phyloP scores from a whole-genome alignment of 805 yeast genomes.

The Starmerella ratchasimensis region DNA sequence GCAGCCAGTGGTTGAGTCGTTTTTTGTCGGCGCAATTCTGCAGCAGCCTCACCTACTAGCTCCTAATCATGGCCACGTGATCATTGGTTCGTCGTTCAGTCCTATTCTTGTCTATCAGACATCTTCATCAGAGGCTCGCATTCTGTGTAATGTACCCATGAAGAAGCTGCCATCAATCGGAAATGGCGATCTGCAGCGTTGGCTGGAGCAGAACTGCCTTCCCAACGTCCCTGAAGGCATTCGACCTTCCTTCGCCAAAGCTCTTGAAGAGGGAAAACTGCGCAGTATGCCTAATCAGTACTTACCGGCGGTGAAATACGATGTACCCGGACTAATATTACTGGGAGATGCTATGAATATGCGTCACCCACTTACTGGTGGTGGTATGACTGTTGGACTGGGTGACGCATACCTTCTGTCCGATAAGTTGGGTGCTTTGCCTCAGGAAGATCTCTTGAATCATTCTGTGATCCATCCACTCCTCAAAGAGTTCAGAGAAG shows the following conservation, averaged over 20 bases:
- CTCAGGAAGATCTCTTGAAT: constrained; percentile 41
- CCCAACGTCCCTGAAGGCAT: constrained; percentile 54
- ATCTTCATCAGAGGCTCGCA: constrained; percentile 67
- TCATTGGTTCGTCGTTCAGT: constrained; percentile 62
- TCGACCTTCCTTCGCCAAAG: constrained; percentile 53
- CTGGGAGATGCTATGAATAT: constrained; percentile 91
- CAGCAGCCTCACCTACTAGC: constrained; percentile 63
- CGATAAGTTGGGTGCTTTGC: constrained; percentile 41
- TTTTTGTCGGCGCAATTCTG: constrained; percentile 74
- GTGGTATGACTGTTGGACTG: constrained; percentile 97
- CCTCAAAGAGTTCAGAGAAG: constrained; percentile 54
- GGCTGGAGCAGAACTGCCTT: constrained; percentile 46
- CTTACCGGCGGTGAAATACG: constrained; percentile 55
- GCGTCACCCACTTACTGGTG: constrained; percentile 98
- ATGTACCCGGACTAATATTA: constrained; percentile 64
- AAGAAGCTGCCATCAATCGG: constrained; percentile 58
- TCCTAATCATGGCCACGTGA: constrained; percentile 74
- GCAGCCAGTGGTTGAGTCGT: constrained; percentile 59
- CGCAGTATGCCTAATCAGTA: constrained; percentile 90
- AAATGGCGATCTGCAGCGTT: constrained; percentile 43
- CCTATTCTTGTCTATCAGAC: constrained; percentile 86
- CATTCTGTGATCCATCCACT: constrained; percentile 42
- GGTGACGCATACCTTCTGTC: constrained; percentile 67
- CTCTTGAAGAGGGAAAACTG: constrained; percentile 46
- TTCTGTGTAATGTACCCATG: constrained; percentile 67